Base-by-base conservation (phyloP, 2,329 filamentous ascomycete species). In the Ophiostoma populinum region DNA sequence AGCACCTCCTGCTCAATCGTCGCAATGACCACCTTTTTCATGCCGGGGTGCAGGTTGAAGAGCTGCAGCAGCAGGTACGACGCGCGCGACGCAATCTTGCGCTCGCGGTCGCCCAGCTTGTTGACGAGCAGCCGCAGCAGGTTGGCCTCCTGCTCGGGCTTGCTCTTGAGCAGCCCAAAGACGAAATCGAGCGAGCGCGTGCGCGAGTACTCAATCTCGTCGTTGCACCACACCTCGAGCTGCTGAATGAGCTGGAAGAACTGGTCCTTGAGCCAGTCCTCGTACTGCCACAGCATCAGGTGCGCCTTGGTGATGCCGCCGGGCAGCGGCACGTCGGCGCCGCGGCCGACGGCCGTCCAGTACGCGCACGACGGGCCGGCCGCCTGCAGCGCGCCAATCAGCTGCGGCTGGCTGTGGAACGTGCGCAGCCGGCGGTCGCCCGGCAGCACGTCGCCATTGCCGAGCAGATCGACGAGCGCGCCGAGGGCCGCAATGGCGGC, bases 71-170 rank as follows among this genome's bases (percentile, higher is more conserved):
- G 63, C 29, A 95, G 67, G 55, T 93, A 92, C 0, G 90, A 95
- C 2, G 87, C 79, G 40, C 86, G 74, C 4, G 90, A 98, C 1
- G 90, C 78, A 47, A 98, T 92, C 56, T 95, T 98, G 52, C 85
- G 85, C 45, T 92, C 83, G 29, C 80, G 81, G 51, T 98, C 90
- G 47, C 92, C 87, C 18, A 98, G 70, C 56, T 98, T 98, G 62
- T 95, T 95, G 46, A 98, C 83, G 39, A 98, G 60, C 37, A 98
- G 62, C 36, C 87, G 75, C 41, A 98, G 62, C 42, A 98, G 61
- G 52, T 98, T 98, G 37, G 87, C 79, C 55, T 98, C 90, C 51
- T 98, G 90, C 55, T 98, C 90, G 0, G 90, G 87, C 58, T 93
- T 98, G 53, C 93, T 86, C 53, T 83, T 90, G 41, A 98, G 61